phyloP scores from a whole-genome alignment of 208 protist species.

The Leishmania amazonensis region DNA sequence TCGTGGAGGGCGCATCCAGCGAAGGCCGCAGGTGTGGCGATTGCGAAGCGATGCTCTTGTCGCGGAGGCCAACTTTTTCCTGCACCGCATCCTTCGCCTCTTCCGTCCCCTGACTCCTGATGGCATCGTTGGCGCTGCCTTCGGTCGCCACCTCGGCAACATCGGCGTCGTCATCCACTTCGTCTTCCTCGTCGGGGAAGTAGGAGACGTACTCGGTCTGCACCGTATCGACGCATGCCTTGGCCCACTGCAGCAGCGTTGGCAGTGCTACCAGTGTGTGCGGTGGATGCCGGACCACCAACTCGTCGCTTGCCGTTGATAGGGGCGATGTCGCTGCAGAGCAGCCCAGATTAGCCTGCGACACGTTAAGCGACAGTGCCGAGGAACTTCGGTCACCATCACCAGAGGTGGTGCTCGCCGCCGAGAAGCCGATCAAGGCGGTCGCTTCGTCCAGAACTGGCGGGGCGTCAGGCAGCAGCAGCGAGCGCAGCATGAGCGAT shows the following conservation, averaged over 20 bases:
- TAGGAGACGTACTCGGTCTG: slow-evolving; percentile 18
- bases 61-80: neutral
- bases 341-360: neutral
- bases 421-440: slow-evolving; percentile 2
- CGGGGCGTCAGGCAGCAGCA: slow-evolving; percentile 45
- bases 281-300: slow-evolving; percentile 23
- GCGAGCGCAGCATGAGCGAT: slow-evolving; percentile 53
- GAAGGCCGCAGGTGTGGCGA: too few relatives aligned
- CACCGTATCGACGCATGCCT: slow-evolving; percentile 9
- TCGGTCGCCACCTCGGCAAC: neutral
- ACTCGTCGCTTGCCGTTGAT: neutral
- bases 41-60: neutral
- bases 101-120: too few relatives aligned
- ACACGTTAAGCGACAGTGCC: neutral
- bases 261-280: slow-evolving; percentile 39
- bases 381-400: neutral
- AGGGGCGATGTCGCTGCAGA: neutral
- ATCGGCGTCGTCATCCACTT: neutral
- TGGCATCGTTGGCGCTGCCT: neutral
- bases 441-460: slow-evolving; percentile 23
- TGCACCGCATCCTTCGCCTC: neutral
- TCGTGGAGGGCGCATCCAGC: neutral
- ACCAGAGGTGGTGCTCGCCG: neutral
- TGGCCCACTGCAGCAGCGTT: slow-evolving; percentile 29
- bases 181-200: slow-evolving; percentile 14